Percentiles rank a stretch among this genome's conserved stretches.
Conservation (phyloP, 495 filamentous ascomycete genomes). For the Jackrogersella minutella region DNA sequence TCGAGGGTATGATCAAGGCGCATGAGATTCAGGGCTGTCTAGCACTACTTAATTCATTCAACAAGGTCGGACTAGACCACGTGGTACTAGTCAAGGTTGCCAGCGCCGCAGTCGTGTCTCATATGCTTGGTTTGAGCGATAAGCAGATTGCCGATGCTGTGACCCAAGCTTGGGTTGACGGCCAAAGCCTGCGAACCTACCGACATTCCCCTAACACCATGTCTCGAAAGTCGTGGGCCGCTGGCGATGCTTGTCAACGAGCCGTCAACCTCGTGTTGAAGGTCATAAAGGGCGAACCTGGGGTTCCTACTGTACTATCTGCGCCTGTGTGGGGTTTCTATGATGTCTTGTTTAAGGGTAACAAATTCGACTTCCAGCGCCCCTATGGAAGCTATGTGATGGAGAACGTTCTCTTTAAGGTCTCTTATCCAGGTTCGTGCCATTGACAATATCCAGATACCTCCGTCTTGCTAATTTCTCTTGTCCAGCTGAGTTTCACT, state of each 20-base stretch:
- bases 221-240: slow-evolving; percentile 99
- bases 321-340: slow-evolving; percentile 98
- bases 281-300: slow-evolving; percentile 89
- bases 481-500: slow-evolving; percentile 90
- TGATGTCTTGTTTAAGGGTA: slow-evolving; percentile 94
- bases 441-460: neutral
- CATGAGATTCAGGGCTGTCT: slow-evolving; percentile 99
- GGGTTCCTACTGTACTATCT: slow-evolving; percentile 89
- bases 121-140: slow-evolving; percentile 90
- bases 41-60: slow-evolving; percentile 96
- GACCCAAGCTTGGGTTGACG: slow-evolving; percentile 97
- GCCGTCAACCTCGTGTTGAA: slow-evolving; percentile 95
- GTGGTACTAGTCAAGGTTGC: slow-evolving; percentile 98
- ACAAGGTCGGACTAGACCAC: slow-evolving; percentile 97
- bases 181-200: slow-evolving; percentile 95
- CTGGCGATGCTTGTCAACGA: slow-evolving; percentile 95
- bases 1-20: slow-evolving; percentile 99
- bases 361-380: slow-evolving; percentile 94
- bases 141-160: slow-evolving; percentile 93
- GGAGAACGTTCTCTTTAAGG: slow-evolving; percentile 99
- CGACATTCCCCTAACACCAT: slow-evolving; percentile 98
- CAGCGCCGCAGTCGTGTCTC: slow-evolving; percentile 89
- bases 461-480: neutral
- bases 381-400: slow-evolving; percentile 98
- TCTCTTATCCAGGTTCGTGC: slow-evolving; percentile 87